Evolutionary conservation across 257 asterid genomes (phyloP), one percentile per base, ranked within the genome.

Genomic region (Penstemon eatonii): DNA sequence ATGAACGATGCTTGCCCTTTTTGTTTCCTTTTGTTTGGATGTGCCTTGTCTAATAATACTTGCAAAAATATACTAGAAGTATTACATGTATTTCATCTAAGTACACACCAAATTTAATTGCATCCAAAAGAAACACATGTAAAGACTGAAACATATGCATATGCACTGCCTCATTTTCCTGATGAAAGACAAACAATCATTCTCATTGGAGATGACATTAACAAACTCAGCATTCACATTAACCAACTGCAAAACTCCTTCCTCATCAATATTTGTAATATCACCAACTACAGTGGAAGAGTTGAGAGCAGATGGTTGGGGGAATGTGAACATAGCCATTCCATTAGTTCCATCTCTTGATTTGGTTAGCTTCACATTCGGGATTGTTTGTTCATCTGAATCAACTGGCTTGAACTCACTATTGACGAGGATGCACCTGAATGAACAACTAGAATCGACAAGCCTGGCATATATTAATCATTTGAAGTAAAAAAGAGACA

Each of bases 201-300:
- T 15, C 18, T 15, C 18, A 15, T 15, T 15, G 18, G 0, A 15
- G 18, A 15, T 15, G 18, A 15, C 18, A 15, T 15, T 15, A 15
- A 15, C 18, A 15, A 15, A 15, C n/a, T n/a, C n/a, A n/a, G n/a
- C n/a, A n/a, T n/a, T n/a, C n/a, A n/a, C n/a, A n/a, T 94, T 90
- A 47, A 91, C 97, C 2, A 97, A 94, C 50, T 86, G 89, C 58
- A 93, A 80, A 56, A 81, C 78, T 25, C 99, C 96, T 78, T 93
- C 99, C 73, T 93, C 99, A 18, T 93, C 97, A 49, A 88, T 88
- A 96, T 88, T 88, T 90, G 86, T 83, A 94, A 90, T 94, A 15
- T 89, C 97, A 47, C 97, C 97, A 42, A 91, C 95, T 19, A 91
- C 90, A 41, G 89, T 81, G 0, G 96, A 91, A 4, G 96, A 91